Conservation (phyloP, 2,329 filamentous ascomycete genomes). For the Cercospora sesami region DNA sequence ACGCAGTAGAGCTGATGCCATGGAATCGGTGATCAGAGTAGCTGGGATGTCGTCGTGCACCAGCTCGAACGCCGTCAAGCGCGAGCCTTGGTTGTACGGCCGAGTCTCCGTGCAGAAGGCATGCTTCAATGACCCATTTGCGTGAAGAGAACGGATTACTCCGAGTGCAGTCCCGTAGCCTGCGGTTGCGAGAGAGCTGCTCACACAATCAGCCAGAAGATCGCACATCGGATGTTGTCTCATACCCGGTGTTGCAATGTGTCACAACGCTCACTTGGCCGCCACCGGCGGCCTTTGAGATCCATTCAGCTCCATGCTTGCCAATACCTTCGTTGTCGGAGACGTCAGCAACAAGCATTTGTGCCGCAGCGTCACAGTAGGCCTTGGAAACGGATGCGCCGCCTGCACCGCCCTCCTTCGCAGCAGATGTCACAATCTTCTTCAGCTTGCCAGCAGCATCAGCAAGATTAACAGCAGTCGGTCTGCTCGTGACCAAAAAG, state of each 20-base stretch:
- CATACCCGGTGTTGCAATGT: conserved; percentile 92
- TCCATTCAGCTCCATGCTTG: conserved; percentile 78
- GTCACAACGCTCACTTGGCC: conserved; percentile 78
- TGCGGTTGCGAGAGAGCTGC: conserved; percentile 84
- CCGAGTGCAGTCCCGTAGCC: conserved; percentile 96
- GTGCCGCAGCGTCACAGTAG: conserved; percentile 78
- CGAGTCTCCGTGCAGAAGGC: conserved; percentile 96
- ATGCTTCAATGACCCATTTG: conserved; percentile 66
- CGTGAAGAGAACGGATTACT: conserved; percentile 81
- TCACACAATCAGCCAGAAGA: conserved; percentile 29
- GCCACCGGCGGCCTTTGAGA: conserved; percentile 60
- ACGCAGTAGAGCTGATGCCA: conserved; percentile 84
- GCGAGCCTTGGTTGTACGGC: conserved; percentile 95
- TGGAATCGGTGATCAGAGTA: conserved; percentile 92
- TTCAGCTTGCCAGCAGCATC: conserved; percentile 85
- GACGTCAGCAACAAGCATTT: conserved; percentile 83
- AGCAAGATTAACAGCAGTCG: conserved; percentile 90
- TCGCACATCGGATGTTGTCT: background rate
- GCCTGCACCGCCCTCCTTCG: conserved; percentile 43
- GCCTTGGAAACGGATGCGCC: conserved; percentile 61
- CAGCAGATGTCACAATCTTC: conserved; percentile 57
- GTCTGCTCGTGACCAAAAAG: conserved; percentile 83
- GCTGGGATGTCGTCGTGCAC: conserved; percentile 88
- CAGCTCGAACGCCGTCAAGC: conserved; percentile 94
- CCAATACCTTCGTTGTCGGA: conserved; percentile 86